Evolutionary conservation across 2,329 filamentous ascomycete genomes (phyloP).

Genomic region (Nemania abortiva): DNA sequence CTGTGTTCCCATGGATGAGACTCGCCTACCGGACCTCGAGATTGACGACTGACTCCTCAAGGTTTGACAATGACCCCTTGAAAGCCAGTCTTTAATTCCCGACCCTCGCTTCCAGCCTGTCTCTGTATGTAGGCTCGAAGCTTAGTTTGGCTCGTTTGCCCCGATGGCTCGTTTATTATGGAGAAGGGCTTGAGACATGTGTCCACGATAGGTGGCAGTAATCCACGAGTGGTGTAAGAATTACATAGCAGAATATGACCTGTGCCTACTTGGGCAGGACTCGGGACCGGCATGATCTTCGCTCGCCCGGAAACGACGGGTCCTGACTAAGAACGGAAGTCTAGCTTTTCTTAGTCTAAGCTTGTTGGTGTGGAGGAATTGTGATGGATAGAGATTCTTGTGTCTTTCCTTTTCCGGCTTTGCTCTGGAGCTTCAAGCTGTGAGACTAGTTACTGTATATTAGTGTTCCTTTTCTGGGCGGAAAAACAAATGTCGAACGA

Average conservation of each 20-base stretch:
- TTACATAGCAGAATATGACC: conserved; percentile 29
- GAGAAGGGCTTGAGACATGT: not conserved
- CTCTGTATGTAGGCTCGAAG: not conserved
- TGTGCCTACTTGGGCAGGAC: not conserved
- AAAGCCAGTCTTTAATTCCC: no score
- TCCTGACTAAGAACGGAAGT: conserved; percentile 3
- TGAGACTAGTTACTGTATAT: not conserved
- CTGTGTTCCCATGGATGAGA: conserved; percentile 12
- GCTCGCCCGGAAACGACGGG: conserved; percentile 29
- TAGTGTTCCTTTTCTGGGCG: not conserved
- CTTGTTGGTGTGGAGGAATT: conserved; percentile 1
- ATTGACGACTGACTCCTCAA: no score
- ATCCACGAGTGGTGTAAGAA: conserved; percentile 29
- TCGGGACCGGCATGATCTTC: not conserved
- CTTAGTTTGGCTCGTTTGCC: not conserved
- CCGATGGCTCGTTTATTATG: conserved; percentile 5
- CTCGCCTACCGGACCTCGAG: no score
- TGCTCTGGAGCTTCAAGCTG: not conserved
- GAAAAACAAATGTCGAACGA: not conserved
- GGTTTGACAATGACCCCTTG: no score
- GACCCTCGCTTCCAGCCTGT: not conserved
- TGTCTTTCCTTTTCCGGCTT: not conserved
- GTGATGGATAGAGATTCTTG: not conserved
- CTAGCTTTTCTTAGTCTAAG: conserved; percentile 9
- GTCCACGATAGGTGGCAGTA: conserved; percentile 5